Conservation (phyloP, 2,329 filamentous ascomycete genomes). For the Colletotrichum costaricense region DNA sequence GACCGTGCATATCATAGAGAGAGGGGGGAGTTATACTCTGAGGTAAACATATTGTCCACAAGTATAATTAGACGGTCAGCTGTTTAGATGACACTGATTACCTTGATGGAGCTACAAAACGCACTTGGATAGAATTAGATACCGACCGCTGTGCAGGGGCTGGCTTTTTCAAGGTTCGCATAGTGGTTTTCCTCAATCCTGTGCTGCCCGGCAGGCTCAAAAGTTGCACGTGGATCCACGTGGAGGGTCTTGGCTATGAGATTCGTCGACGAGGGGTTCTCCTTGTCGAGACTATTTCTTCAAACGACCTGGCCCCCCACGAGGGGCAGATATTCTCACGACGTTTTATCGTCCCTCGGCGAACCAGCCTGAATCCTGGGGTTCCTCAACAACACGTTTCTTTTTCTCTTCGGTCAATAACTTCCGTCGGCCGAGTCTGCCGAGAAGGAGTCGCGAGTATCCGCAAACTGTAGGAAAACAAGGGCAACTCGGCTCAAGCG, state of each 20-base stretch:
- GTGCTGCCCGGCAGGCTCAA: neutral
- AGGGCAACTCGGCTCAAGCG: neutral
- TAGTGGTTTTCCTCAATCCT: neutral
- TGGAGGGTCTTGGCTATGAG: slow-evolving; percentile 6
- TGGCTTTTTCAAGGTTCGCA: neutral
- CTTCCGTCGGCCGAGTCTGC: neutral
- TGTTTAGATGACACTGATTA: neutral
- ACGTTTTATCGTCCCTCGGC: neutral
- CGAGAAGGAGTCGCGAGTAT: neutral
- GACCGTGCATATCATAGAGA: neutral
- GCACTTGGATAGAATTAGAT: neutral
- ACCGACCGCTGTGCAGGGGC: neutral
- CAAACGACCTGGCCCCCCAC: neutral
- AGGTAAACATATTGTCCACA: neutral
- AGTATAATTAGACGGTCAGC: neutral
- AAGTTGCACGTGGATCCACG: slow-evolving; percentile 22
- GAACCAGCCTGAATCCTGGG: neutral
- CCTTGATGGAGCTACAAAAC: neutral
- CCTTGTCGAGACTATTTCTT: neutral
- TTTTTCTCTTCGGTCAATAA: neutral
- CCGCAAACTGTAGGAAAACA: neutral
- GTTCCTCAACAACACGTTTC: neutral
- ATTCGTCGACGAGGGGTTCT: slow-evolving; percentile 4
- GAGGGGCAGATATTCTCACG: neutral
- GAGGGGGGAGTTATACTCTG: neutral